These are phyloP conservation scores for Glarea lozoyensis DNA, from an alignment of 495 filamentous ascomycete genomes.

Conservation along the genomic window DNA sequence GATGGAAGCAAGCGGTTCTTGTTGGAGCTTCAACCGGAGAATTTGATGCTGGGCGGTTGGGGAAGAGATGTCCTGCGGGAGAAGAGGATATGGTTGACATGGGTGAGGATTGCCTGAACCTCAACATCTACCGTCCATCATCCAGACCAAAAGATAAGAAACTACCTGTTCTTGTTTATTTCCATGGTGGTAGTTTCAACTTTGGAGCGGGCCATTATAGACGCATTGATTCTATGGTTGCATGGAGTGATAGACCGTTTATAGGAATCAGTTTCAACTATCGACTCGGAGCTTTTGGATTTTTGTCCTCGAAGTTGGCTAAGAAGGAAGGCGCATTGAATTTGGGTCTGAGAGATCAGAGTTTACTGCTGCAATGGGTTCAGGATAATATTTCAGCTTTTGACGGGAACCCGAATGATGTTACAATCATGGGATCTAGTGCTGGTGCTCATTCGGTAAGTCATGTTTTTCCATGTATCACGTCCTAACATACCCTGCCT, in stretches of 20 bases:
- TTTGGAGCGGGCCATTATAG: conserved; percentile 31
- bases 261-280: conserved; percentile 62
- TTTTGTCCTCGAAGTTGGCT: conserved; percentile 45
- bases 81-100: conserved; percentile 15
- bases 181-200: conserved; percentile 49
- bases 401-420: conserved; percentile 51
- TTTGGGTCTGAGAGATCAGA: conserved; percentile 62
- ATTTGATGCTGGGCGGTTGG: conserved; percentile 37
- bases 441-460: conserved; percentile 46
- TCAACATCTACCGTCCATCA: conserved; percentile 33
- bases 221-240: conserved; percentile 42
- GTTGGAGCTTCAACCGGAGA: conserved; percentile 21
- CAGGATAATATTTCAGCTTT: conserved; percentile 49
- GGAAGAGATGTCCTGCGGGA: conserved; percentile 31
- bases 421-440: conserved; percentile 58
- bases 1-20: conserved; percentile 44
- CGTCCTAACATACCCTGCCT: no score
- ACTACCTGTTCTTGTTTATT: conserved; percentile 51
- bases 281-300: conserved; percentile 58
- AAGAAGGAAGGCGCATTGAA: conserved; percentile 52
- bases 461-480: neutral
- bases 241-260: conserved; percentile 42
- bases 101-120: conserved; percentile 43
- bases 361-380: conserved; percentile 56
- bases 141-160: conserved; percentile 17